A percentile compares a stretch with the other conserved stretches of the same genome.
Conservation (phyloP, 1,284 basidiomycete species). For the Uromyces viciae-fabae region DNA sequence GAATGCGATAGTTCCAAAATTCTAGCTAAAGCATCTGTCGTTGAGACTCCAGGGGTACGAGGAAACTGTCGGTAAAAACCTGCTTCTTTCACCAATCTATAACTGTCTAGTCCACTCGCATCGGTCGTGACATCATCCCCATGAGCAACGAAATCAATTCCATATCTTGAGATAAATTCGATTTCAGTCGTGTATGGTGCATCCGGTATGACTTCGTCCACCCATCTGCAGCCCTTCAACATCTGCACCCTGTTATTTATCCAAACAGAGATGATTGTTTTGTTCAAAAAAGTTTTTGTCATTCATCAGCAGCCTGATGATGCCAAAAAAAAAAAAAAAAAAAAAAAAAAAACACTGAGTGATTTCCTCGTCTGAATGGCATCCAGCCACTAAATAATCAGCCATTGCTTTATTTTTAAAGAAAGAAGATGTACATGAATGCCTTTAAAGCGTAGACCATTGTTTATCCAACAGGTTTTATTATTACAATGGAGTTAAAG, state of each 20-base stretch:
- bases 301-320: too few species aligned
- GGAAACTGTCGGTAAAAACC: constrained; percentile 31
- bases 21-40: constrained; percentile 20
- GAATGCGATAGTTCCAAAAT: constrained; percentile 6
- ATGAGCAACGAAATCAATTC: constrained; percentile 33
- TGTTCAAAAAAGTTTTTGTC: neutral
- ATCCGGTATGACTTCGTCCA: constrained; percentile 26
- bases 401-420: neutral
- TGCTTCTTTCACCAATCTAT: constrained; percentile 30
- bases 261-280: neutral
- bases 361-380: constrained; percentile 29
- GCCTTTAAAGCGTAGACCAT: too few species aligned
- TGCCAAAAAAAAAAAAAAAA: too few species aligned
- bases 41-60: constrained; percentile 16
- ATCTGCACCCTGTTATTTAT: constrained; percentile 6
- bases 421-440: too few species aligned
- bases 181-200: constrained; percentile 29
- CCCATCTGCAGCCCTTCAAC: constrained; percentile 33
- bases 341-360: constrained; percentile 8
- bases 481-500: too few species aligned
- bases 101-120: constrained; percentile 26
- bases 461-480: too few species aligned
- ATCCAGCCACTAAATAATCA: constrained; percentile 21
- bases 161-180: constrained; percentile 24
- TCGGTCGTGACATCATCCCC: constrained; percentile 34